phyloP scores from a whole-genome alignment of 1,284 basidiomycete species.

The Dichomitus squalens region DNA sequence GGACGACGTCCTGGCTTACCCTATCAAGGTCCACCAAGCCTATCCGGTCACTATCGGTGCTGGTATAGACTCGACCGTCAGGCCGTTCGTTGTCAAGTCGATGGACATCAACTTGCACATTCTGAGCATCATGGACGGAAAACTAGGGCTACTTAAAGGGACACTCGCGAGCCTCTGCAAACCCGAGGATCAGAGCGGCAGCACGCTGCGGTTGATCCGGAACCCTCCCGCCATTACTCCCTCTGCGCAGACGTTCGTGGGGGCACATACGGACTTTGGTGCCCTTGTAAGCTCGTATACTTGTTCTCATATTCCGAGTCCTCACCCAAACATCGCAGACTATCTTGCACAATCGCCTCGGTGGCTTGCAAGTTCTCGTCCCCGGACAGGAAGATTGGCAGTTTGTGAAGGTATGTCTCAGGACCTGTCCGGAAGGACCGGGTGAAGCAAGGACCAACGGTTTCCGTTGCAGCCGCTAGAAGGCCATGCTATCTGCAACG shows the following conservation, averaged over 20 bases:
- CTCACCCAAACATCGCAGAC: conserved; percentile 48
- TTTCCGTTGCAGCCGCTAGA: conserved; percentile 30
- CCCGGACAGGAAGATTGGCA: conserved; percentile 67
- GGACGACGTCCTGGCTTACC: conserved; percentile 36
- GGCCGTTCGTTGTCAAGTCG: conserved; percentile 35
- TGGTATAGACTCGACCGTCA: conserved; percentile 31
- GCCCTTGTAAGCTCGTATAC: conserved; percentile 12
- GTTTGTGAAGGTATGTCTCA: conserved; percentile 54
- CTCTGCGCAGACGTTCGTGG: conserved; percentile 14
- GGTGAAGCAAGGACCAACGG: not conserved
- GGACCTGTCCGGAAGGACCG: not conserved
- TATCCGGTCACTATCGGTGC: conserved; percentile 36
- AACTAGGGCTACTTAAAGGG: conserved; percentile 27
- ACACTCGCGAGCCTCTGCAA: conserved; percentile 12
- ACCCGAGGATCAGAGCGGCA: conserved; percentile 14
- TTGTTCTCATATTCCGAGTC: not conserved
- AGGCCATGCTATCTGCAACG: conserved; percentile 39
- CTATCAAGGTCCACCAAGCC: conserved; percentile 27
- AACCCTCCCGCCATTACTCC: conserved; percentile 6
- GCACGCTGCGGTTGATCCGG: conserved; percentile 18
- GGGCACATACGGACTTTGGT: conserved; percentile 24
- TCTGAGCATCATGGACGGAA: conserved; percentile 33
- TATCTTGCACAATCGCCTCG: conserved; percentile 62
- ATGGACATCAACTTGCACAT: conserved; percentile 33
- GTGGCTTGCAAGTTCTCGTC: conserved; percentile 69